Evolutionary conservation across 2,329 filamentous ascomycete species (phyloP).

Genomic region (Leptographium galeiforme): DNA sequence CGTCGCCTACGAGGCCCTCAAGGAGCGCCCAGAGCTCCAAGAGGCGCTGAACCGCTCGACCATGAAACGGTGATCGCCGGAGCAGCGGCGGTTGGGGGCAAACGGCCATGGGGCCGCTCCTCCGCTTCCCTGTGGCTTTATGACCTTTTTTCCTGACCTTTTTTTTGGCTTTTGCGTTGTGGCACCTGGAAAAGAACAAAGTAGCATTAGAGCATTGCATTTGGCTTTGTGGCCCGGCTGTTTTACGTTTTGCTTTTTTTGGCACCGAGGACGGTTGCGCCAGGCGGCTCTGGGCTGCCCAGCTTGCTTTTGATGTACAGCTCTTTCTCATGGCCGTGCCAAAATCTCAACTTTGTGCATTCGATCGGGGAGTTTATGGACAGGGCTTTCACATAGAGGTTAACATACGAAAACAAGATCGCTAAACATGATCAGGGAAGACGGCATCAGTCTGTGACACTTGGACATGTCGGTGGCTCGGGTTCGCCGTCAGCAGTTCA

Average conservation of each 20-base stretch:
- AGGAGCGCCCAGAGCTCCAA: constrained; percentile 69
- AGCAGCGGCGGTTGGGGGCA: too few relatives aligned
- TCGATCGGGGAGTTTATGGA: not conserved
- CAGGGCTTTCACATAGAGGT: not conserved
- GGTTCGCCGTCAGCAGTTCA: too few relatives aligned
- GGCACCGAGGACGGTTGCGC: not conserved
- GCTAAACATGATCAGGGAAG: not conserved
- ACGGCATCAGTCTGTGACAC: not conserved
- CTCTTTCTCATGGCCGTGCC: not conserved
- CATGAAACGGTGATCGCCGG: constrained; percentile 34
- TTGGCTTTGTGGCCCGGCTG: not conserved
- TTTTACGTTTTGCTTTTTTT: not conserved
- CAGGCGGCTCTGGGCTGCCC: too few relatives aligned
- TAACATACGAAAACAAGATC: not conserved
- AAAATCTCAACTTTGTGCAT: not conserved
- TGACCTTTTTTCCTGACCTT: not conserved
- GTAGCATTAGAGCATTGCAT: constrained; percentile 2
- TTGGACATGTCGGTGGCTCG: not conserved
- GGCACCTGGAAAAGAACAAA: not conserved
- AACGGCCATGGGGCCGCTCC: too few relatives aligned
- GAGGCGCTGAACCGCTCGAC: constrained; percentile 77
- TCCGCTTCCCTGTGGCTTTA: too few relatives aligned
- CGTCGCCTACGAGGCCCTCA: constrained; percentile 66
- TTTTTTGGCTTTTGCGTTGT: not conserved
- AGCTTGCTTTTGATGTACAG: not conserved